Base-by-base conservation (phyloP, 2,329 filamentous ascomycete species). In the Fonsecaea erecta region DNA sequence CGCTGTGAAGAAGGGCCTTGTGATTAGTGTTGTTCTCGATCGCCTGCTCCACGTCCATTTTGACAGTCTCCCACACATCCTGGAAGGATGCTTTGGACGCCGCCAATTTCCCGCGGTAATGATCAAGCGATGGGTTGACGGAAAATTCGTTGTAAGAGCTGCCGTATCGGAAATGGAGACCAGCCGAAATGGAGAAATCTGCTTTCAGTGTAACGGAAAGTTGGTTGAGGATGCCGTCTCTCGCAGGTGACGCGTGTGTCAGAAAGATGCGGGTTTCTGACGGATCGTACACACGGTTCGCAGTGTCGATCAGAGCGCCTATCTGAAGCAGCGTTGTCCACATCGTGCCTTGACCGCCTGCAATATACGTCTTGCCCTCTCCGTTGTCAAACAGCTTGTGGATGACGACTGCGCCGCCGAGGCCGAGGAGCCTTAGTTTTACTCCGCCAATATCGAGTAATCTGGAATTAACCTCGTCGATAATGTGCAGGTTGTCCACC, bases 121-220 rank as follows among this genome's bases (percentile, higher is more conserved):
- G 95, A 74, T 99, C 95, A 62, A 99, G 84, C 0, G 94, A 97
- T 2, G 95, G 96, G 78, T 99, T 99, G 75, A 99, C 95, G 70
- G 93, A 97, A 81, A 99, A 99, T 78, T 99, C 96, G 80, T 99
- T 99, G 85, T 99, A 99, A 0, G 96, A 99, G 78, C 94, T 98
- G 70, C 96, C 95, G 73, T 99, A 99, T 70, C 95, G 87, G 88
- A 99, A 99, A 80, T 99, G 95, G 30, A 99, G 88, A 73, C 95
- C 95, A 56, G 95, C 95, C 11, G 95, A 99, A 74, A 99, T 90
- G 26, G 95, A 99, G 79, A 99, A 99, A 77, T 99, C 95, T 35
- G 95, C 93, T 81, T 99, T 99, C 60, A 99, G 86, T 0, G 93
- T 96, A 58, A 99, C 95, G 1, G 95, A 97, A 16, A 99, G 88